Evolutionary conservation across 805 yeast genomes (phyloP).

Genomic region (Candida taoyuanica): DNA sequence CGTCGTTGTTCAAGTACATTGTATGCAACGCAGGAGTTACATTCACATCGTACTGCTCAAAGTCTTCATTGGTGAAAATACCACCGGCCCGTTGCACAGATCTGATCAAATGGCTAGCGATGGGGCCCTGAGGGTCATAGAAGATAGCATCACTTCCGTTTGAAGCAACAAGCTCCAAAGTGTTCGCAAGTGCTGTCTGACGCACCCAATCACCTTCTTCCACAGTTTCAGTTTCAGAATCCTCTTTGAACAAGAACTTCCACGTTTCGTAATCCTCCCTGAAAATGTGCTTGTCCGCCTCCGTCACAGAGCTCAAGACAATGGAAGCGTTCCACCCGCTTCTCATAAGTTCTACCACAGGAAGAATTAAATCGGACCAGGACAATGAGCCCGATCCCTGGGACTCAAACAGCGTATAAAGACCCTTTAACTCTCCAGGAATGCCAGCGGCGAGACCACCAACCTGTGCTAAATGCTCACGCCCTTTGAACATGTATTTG

Average conservation of each 20-base stretch:
- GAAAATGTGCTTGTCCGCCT: conserved; percentile 32
- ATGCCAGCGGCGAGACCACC: conserved; percentile 89
- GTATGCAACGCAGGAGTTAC: conserved; percentile 38
- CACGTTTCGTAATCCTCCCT: conserved; percentile 40
- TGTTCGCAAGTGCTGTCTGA: conserved; percentile 60
- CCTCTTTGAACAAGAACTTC: conserved; percentile 48
- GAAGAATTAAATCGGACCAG: conserved; percentile 72
- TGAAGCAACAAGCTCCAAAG: conserved; percentile 63
- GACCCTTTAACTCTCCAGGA: conserved; percentile 89
- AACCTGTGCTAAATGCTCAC: conserved; percentile 47
- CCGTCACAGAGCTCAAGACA: conserved; percentile 41
- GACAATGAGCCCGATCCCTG: conserved; percentile 69
- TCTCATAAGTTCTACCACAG: conserved; percentile 63
- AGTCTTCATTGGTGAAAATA: conserved; percentile 58
- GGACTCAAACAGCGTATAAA: conserved; percentile 50
- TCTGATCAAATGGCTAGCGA: conserved; percentile 55
- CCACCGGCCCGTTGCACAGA: conserved; percentile 60
- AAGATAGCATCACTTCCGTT: conserved; percentile 75
- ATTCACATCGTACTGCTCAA: conserved; percentile 52
- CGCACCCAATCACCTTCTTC: conserved; percentile 54
- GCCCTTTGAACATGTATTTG: conserved; percentile 57
- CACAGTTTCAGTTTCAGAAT: conserved; percentile 30
- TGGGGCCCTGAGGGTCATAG: conserved; percentile 77
- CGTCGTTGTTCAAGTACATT: conserved; percentile 37
- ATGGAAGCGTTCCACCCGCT: conserved; percentile 58